phyloP scores from a whole-genome alignment of 768 basidiomycete genomes.

The Pleurotus sapidus region DNA sequence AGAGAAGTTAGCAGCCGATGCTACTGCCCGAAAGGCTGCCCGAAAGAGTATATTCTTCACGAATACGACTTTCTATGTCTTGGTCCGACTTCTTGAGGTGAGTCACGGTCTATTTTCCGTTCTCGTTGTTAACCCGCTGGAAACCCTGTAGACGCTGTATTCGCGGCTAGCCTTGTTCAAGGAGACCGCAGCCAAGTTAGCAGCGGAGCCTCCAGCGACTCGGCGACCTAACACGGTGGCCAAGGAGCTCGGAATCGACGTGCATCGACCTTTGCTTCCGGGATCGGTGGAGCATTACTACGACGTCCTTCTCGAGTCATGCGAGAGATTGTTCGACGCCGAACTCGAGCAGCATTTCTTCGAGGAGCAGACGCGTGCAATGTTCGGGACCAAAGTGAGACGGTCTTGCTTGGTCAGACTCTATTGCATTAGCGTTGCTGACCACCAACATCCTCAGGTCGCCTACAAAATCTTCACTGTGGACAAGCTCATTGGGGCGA shows the following conservation, averaged over 20 bases:
- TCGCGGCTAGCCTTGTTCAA: constrained; percentile 81
- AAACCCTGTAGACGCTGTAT: constrained; percentile 64
- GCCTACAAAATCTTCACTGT: constrained; percentile 91
- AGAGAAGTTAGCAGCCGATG: neutral
- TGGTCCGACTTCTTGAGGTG: constrained; percentile 87
- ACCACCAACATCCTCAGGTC: constrained; percentile 36
- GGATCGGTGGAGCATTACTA: constrained; percentile 70
- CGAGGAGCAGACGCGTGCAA: constrained; percentile 86
- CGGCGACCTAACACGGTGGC: constrained; percentile 18
- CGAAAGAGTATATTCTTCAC: constrained; percentile 75
- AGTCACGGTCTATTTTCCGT: constrained; percentile 18
- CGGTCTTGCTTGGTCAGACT: neutral
- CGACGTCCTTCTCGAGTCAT: constrained; percentile 77
- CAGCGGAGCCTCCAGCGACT: constrained; percentile 19
- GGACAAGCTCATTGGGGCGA: constrained; percentile 83
- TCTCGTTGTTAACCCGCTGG: constrained; percentile 7
- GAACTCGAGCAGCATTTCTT: constrained; percentile 85
- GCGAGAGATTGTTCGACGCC: constrained; percentile 89
- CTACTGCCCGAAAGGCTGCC: constrained; percentile 11
- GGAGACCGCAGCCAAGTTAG: constrained; percentile 51
- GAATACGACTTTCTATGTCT: constrained; percentile 85
- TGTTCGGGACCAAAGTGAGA: constrained; percentile 79
- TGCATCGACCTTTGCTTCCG: constrained; percentile 21
- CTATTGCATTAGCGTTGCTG: neutral
- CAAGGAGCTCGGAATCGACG: constrained; percentile 25